Conservation (phyloP, 495 filamentous ascomycete genomes). For the Penicillium alfredii region DNA sequence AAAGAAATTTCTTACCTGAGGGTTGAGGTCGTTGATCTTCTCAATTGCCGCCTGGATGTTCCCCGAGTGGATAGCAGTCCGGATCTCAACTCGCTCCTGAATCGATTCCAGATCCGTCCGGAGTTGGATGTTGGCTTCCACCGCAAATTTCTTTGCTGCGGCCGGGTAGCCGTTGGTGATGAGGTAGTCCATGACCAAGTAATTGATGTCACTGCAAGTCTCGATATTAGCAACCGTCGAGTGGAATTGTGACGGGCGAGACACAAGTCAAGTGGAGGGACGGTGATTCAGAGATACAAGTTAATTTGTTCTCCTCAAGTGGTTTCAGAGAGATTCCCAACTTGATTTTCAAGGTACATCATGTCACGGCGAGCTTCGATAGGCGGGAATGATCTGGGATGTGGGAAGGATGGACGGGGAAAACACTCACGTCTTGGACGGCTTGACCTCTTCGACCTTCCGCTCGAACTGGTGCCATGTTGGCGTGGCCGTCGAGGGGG, state of each 20-base stretch:
- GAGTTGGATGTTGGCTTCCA: conserved; percentile 81
- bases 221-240: conserved; percentile 28
- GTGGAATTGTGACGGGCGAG: too few relatives aligned
- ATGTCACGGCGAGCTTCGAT: conserved; percentile 39
- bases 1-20: conserved; percentile 60
- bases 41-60: conserved; percentile 81
- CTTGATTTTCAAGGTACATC: conserved; percentile 80
- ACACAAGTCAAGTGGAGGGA: conserved; percentile 2
- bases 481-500: conserved; percentile 60
- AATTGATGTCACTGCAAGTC: conserved; percentile 83
- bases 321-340: conserved; percentile 99
- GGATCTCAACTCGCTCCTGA: conserved; percentile 68
- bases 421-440: conserved; percentile 76
- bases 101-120: conserved; percentile 66
- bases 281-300: conserved; percentile 63
- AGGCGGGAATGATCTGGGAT: neutral
- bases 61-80: conserved; percentile 72
- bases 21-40: conserved; percentile 81
- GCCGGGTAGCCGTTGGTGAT: conserved; percentile 93
- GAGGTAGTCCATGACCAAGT: conserved; percentile 93
- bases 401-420: conserved; percentile 8
- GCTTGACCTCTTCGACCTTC: conserved; percentile 78
- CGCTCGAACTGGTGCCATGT: conserved; percentile 67
- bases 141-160: conserved; percentile 87
- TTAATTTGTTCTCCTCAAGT: conserved; percentile 81